Evolutionary conservation across 75 land plant species (phyloP), one percentile per base, ranked within the genome.

Genomic region (Selaginella moellendorffii): DNA sequence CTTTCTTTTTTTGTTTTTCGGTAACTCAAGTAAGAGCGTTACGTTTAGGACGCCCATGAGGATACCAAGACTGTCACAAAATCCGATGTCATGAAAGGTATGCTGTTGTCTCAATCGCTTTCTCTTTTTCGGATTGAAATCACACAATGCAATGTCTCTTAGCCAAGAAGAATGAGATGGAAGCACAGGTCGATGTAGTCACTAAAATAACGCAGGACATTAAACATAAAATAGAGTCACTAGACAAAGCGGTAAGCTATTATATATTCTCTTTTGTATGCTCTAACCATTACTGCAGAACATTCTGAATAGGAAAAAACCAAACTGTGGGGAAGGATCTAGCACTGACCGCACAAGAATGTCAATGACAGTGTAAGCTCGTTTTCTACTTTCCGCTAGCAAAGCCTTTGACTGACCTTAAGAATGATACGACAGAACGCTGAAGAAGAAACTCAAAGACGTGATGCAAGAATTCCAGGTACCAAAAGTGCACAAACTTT

Each of bases 391-490:
- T n/a, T n/a, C n/a, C n/a, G n/a, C n/a, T n/a, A n/a, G n/a, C n/a
- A n/a, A n/a, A n/a, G n/a, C n/a, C n/a, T n/a, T n/a, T n/a, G n/a
- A n/a, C n/a, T n/a, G n/a, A n/a, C n/a, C n/a, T n/a, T n/a, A n/a
- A n/a, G n/a, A n/a, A n/a, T n/a, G n/a, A n/a, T n/a, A n/a, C n/a
- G n/a, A n/a, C 80, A 91, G 97, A 1, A 76, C 86, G 21, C 65
- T 88, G 72, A 91, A 85, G 69, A 91, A 83, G 74, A 91, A 91
- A 74, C 74, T 88, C 52, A 88, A 88, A 66, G 95, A 91, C 24
- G 74, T 73, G 29, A 91, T 91, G 97, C 52, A 74, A 28, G 97
- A 91, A 42, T 91, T 91, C 69, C 97, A 91, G 95, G 97, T 88
- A 62, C 21, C 56, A 23, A 22, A 62, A 19, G 30, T 21, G 5